Evolutionary conservation across 2,329 filamentous ascomycete genomes (phyloP), one percentile per base, ranked within the genome.

Genomic region (Cladosporium sp.): DNA sequence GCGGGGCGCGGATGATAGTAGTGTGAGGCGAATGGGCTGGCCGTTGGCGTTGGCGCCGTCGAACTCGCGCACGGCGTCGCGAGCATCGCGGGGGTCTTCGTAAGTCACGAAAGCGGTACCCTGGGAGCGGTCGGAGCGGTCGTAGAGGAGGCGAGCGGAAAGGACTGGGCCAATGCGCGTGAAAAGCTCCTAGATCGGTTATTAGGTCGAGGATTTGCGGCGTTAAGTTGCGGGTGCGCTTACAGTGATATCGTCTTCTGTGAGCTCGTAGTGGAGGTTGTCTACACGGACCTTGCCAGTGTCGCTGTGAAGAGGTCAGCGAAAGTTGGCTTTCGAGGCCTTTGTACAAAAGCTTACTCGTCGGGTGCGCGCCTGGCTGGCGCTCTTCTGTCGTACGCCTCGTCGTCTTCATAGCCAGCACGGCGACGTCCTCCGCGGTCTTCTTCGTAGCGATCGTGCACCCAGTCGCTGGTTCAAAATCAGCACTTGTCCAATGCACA

Each of bases 241-340:
- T 82, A 96, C 92, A 73, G 91, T 86, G 63, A 97, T 84, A 75
- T 97, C 93, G 43, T 89, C 88, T 77, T 94, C 88, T 14, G 90
- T 93, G 68, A 97, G 84, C 67, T 97, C 93, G 78, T 96, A 97
- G 78, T 97, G 93, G 65, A 97, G 82, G 76, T 97, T 97, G 67
- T 96, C 92, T 67, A 97, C 89, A 70, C 89, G 89, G 70, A 97
- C 79, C 79, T 92, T 94, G 54, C 68, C 68, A 57, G 54, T 59
- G 54, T 59, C 62, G 43, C 62, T 64, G 34, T 8, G 13, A 5
- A 23, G 0, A 21, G 1, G 43, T 64, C 30, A 64, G 62, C 48
- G n/a, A 16, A 30, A 3, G 6, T 58, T 21, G 5, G 21, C 3
- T 6, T 43, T 43, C 34, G 5, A 34, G n/a, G 14, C 5, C n/a